Evolutionary conservation across 805 yeast genomes (phyloP).

Genomic region (Dipodascus albidus): DNA sequence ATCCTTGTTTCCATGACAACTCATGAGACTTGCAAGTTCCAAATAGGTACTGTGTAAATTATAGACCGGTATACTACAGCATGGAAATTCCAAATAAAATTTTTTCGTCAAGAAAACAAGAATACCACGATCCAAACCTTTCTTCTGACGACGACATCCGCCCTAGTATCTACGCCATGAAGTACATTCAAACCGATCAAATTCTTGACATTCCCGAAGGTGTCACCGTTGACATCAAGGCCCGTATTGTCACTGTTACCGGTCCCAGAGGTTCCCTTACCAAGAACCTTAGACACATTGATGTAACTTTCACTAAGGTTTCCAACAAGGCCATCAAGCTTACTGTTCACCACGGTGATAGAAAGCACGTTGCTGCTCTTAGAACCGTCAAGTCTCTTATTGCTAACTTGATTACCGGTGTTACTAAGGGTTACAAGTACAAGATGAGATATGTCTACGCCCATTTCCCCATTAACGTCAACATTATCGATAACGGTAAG

Average conservation of each 20-base stretch:
- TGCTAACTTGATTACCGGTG: slow-evolving; percentile 94
- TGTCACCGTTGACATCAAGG: slow-evolving; percentile 81
- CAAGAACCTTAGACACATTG: slow-evolving; percentile 89
- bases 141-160: not conserved
- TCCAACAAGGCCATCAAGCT: slow-evolving; percentile 66
- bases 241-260: slow-evolving; percentile 80
- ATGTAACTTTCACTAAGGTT: slow-evolving; percentile 80
- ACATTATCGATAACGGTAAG: slow-evolving; percentile 68
- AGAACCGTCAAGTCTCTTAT: slow-evolving; percentile 97
- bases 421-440: slow-evolving; percentile 98
- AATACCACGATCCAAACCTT: too few species aligned
- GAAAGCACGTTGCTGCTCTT: slow-evolving; percentile 99
- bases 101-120: not conserved
- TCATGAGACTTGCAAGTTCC: not conserved
- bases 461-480: slow-evolving; percentile 99
- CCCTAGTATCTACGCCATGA: slow-evolving; percentile 35
- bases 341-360: slow-evolving; percentile 96
- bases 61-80: not conserved
- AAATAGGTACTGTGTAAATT: not conserved
- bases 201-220: slow-evolving; percentile 80
- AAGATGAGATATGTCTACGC: slow-evolving; percentile 99
- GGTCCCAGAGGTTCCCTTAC: slow-evolving; percentile 96
- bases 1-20: not conserved
- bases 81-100: not conserved
- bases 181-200: slow-evolving; percentile 83